Evolutionary conservation across 805 yeast species (phyloP), one percentile per base, ranked within the genome.

Genomic region (Yarrowia deformans): DNA sequence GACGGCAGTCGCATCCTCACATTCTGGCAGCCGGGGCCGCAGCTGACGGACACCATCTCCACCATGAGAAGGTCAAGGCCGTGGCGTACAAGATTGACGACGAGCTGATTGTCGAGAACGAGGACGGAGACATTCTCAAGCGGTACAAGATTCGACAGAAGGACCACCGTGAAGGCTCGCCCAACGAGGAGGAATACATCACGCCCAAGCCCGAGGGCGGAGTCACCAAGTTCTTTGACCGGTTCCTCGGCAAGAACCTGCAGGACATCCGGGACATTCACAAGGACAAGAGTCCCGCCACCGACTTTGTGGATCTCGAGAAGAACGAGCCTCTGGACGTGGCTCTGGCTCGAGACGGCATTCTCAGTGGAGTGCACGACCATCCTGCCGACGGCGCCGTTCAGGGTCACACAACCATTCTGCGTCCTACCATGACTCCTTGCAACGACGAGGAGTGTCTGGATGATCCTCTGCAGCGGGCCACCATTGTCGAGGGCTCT

Each of bases 111-210:
- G 89, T 95, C 69, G 99, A 94, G 78, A 90, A 93, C 74, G 91
- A 86, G 55, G 97, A 93, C 13, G 99, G 98, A 72, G 98, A 94
- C 73, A 86, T 95, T 69, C 81, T 95, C 56, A 87, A 97, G 75
- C 83, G 97, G 67, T 94, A 93, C 79, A 84, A 81, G 73, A 88
- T 93, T 67, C 90, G 68, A 37, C 68, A 63, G 45, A 63, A 63
- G 56, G 54, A 43, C 10, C 52, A 43, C 39, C 32, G 18, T 1
- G 12, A 4, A 0, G 14, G 23, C 34, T 61, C 67, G 19, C 55
- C 55, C 55, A 56, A 56, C 32, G 64, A 42, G 35, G 64, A 42
- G 35, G 49, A 56, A 12, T n/a, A 16, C n/a, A 32, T 29, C 29
- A 29, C 50, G n/a, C 55, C 60, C 45, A 54, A 54, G 60, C 45